Percentiles rank a stretch among this genome's conserved stretches.
Conservation (phyloP, 2,329 filamentous ascomycete genomes). For the Podosphaera fusca region DNA sequence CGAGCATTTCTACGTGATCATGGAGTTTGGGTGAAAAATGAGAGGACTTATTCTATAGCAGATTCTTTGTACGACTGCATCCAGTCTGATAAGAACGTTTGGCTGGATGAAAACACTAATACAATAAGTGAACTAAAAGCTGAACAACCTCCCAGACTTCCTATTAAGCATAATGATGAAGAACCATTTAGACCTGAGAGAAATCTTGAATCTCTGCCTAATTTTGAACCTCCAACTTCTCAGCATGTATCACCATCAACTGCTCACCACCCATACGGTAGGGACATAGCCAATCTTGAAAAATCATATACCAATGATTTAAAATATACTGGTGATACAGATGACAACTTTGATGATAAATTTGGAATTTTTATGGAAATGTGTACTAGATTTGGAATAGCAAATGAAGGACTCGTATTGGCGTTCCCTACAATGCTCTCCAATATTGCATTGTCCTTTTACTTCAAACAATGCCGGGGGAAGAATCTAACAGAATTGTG, state of each 20-base stretch:
- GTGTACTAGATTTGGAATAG: neutral
- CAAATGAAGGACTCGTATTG: no score
- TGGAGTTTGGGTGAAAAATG: neutral
- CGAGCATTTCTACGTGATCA: neutral
- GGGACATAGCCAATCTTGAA: neutral
- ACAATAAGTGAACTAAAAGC: neutral
- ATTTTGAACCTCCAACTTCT: neutral
- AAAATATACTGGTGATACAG: neutral
- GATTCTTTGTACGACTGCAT: neutral
- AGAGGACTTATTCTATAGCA: neutral
- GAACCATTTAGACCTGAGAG: neutral
- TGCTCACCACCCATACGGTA: neutral
- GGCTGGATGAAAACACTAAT: neutral
- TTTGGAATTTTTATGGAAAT: neutral
- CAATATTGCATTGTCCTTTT: neutral
- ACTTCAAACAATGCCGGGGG: neutral
- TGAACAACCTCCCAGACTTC: neutral
- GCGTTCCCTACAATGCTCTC: neutral
- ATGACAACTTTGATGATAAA: neutral
- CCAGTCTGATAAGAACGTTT: neutral
- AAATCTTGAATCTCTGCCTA: neutral
- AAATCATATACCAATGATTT: neutral
- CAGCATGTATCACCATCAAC: neutral
- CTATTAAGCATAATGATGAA: neutral
- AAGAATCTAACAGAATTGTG: neutral